A percentile compares a stretch with the other conserved stretches of the same genome.
Conservation (phyloP, 371 early-diverging fungal genomes). For the Apophysomyces variabilis region DNA sequence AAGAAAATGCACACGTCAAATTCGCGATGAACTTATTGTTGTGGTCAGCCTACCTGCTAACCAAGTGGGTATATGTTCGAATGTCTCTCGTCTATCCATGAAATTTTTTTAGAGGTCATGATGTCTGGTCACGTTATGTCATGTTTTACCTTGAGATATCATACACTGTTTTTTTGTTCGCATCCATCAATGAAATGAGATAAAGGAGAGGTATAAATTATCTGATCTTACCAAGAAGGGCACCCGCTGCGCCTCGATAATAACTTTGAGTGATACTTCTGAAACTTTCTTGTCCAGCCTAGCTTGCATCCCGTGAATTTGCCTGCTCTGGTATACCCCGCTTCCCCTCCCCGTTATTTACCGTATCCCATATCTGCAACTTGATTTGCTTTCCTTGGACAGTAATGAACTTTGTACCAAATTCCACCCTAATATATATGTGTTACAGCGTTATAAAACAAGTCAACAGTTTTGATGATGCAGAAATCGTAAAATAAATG, state of each 20-base stretch:
- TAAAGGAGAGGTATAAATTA: not conserved
- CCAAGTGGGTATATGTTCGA: constrained; percentile 93
- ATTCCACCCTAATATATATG: constrained; percentile 62
- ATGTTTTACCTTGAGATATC: constrained; percentile 74
- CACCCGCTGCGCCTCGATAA: constrained; percentile 96
- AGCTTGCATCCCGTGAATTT: not conserved
- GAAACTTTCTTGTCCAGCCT: constrained; percentile 94
- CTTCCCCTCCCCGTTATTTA: constrained; percentile 56
- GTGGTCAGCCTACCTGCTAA: constrained; percentile 65
- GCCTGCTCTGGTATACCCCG: not conserved
- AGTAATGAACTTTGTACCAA: constrained; percentile 76
- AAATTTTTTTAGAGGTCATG: not conserved
- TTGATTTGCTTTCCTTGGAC: constrained; percentile 84
- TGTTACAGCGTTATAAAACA: not conserved
- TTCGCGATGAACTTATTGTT: too few species aligned
- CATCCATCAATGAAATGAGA: too few species aligned
- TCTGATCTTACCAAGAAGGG: constrained; percentile 65
- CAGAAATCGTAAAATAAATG: not conserved
- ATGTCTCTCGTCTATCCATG: constrained; percentile 72
- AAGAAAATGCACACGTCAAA: too few species aligned
- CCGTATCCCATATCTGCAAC: constrained; percentile 99
- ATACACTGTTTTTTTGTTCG: constrained; percentile 52
- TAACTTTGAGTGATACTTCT: constrained; percentile 94
- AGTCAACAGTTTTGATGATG: too few species aligned
- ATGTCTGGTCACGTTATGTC: not conserved